phyloP scores from a whole-genome alignment of 768 basidiomycete species.

The Tylopilus sp. region DNA sequence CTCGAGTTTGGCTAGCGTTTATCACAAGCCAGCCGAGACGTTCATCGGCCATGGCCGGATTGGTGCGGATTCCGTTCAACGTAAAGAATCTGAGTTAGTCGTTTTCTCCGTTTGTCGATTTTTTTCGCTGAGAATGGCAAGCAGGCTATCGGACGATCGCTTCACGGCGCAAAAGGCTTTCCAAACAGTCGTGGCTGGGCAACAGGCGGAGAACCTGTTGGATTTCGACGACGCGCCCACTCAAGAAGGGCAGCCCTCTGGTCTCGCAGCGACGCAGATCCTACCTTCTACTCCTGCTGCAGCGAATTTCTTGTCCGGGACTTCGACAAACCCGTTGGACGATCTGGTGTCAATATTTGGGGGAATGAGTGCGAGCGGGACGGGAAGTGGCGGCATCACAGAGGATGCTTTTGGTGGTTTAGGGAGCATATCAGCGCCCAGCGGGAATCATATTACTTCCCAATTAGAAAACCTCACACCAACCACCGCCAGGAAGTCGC shows the following conservation, averaged over 20 bases:
- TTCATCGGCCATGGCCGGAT: conserved; percentile 92
- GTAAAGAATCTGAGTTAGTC: conserved; percentile 58
- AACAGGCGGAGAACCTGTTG: conserved; percentile 91
- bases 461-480: conserved; percentile 22
- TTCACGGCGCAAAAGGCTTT: conserved; percentile 76
- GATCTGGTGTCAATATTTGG: conserved; percentile 94
- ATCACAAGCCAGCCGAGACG: conserved; percentile 95
- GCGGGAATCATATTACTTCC: conserved; percentile 2
- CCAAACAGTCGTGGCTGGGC: conserved; percentile 85
- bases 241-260: conserved; percentile 59
- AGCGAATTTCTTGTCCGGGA: conserved; percentile 69
- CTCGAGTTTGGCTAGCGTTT: conserved; percentile 87
- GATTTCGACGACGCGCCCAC: conserved; percentile 82
- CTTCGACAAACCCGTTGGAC: conserved; percentile 86
- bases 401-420: conserved; percentile 19
- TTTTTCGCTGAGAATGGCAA: neutral
- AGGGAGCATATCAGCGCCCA: conserved; percentile 10
- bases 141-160: conserved; percentile 63
- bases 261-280: conserved; percentile 74
- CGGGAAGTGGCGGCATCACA: conserved; percentile 7
- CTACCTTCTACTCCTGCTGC: conserved; percentile 70
- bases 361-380: conserved; percentile 34
- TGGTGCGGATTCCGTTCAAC: conserved; percentile 74
- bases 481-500: conserved; percentile 30
- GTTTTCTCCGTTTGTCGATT: conserved; percentile 1